These are phyloP conservation scores for Colletotrichum horii DNA, from an alignment of 2,329 filamentous ascomycete genomes.

Conservation along the genomic window DNA sequence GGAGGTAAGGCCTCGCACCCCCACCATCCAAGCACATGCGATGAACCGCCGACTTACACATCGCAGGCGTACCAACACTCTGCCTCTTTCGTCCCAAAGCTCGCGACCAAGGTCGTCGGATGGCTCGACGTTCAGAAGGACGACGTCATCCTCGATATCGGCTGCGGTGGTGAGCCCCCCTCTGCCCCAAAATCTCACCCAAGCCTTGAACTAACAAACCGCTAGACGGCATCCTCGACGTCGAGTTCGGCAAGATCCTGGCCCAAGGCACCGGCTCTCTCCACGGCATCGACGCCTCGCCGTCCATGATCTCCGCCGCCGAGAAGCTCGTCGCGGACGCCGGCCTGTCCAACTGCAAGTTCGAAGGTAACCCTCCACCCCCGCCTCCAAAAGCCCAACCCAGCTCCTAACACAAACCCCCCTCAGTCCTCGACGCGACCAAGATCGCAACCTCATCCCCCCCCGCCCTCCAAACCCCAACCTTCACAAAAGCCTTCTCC, in stretches of 20 bases:
- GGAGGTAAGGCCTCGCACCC: conserved; percentile 30
- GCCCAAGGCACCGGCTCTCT: conserved; percentile 51
- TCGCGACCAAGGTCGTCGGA: conserved; percentile 61
- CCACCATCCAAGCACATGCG: not conserved
- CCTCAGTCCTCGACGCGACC: conserved; percentile 51
- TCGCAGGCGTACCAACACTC: conserved; percentile 62
- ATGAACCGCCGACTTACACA: not conserved
- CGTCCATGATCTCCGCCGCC: conserved; percentile 62
- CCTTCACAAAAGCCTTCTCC: conserved; percentile 65
- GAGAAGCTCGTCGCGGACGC: conserved; percentile 41
- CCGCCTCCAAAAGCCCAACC: not conserved
- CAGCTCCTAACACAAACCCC: not conserved
- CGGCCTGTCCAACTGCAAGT: conserved; percentile 40
- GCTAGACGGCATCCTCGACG: conserved; percentile 62
- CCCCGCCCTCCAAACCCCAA: not conserved
- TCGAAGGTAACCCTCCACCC: conserved; percentile 41
- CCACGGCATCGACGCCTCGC: conserved; percentile 64
- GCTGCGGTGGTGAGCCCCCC: conserved; percentile 59
- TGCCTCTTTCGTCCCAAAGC: conserved; percentile 68
- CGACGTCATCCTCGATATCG: conserved; percentile 66
- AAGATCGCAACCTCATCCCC: conserved; percentile 32
- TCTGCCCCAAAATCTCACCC: not conserved
- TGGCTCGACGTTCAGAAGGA: conserved; percentile 64
- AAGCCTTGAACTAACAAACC: not conserved
- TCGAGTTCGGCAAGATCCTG: conserved; percentile 54